Conservation (phyloP, 495 filamentous ascomycete genomes). For the Emericellopsis terricola region DNA sequence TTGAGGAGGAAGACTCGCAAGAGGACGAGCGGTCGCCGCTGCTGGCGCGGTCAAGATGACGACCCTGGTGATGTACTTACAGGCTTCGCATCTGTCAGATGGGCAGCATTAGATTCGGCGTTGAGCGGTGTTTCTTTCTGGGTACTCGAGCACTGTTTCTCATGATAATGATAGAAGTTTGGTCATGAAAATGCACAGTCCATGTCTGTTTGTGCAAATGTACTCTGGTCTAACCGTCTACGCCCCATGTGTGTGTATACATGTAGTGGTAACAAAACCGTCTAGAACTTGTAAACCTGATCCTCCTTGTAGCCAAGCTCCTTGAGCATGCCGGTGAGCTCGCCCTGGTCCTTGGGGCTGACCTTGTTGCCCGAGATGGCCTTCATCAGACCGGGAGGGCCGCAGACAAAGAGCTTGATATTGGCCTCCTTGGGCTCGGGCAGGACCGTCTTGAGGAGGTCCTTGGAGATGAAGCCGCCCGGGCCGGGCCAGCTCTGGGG, state of each 20-base stretch:
- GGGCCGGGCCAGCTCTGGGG: constrained; percentile 59
- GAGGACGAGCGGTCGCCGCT: neutral
- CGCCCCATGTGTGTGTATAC: too few relatives aligned
- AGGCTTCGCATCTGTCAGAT: too few relatives aligned
- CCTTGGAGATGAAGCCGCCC: constrained; percentile 69
- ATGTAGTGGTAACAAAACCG: too few relatives aligned
- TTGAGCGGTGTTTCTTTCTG: too few relatives aligned
- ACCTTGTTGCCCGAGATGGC: constrained; percentile 78
- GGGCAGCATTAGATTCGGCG: too few relatives aligned
- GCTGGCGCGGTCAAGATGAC: too few relatives aligned
- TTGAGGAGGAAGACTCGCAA: neutral
- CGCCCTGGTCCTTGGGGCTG: constrained; percentile 80
- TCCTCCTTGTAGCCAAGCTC: constrained; percentile 83
- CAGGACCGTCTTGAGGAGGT: constrained; percentile 78
- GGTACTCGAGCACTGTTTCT: too few relatives aligned
- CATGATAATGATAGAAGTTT: too few relatives aligned
- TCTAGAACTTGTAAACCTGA: constrained; percentile 93
- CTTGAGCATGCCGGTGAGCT: constrained; percentile 66
- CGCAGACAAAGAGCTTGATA: constrained; percentile 83
- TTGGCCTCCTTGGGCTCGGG: constrained; percentile 80
- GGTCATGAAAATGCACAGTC: too few relatives aligned
- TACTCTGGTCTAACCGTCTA: too few relatives aligned
- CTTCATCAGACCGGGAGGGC: constrained; percentile 85
- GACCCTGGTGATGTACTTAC: too few relatives aligned
- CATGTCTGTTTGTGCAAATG: too few relatives aligned